These are phyloP conservation scores for Cutaneotrichosporon cutaneum DNA, from an alignment of 1,284 basidiomycete genomes.

Conservation along the genomic window DNA sequence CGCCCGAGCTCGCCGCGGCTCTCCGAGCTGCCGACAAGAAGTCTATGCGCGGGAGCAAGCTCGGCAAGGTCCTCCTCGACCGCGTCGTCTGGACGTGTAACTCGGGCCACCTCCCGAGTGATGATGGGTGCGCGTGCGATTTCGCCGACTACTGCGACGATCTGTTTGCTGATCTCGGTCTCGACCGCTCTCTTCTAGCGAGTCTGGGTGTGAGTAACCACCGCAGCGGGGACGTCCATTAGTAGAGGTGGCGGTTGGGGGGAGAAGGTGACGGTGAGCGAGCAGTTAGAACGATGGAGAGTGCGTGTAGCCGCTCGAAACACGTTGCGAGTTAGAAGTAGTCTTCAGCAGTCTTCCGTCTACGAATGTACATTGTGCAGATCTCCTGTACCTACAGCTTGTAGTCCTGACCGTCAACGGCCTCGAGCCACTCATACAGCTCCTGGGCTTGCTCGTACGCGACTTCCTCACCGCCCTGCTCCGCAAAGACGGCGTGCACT, in stretches of 20 bases:
- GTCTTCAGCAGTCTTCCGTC: background rate
- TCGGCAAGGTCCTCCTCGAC: constrained; percentile 3
- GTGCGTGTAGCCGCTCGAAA: background rate
- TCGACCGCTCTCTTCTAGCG: background rate
- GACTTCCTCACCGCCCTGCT: constrained; percentile 57
- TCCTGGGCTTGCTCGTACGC: constrained; percentile 26
- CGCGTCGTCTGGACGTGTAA: constrained; percentile 3
- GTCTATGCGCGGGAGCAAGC: background rate
- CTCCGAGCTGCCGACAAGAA: background rate
- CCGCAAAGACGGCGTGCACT: constrained; percentile 59
- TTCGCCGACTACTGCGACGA: background rate
- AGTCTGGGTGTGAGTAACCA: background rate
- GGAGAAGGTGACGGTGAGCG: no score
- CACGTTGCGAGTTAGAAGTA: background rate
- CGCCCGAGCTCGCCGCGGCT: constrained; percentile 1
- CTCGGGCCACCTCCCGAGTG: background rate
- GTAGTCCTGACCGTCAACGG: constrained; percentile 23
- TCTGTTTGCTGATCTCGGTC: background rate
- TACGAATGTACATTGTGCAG: background rate
- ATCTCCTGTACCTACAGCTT: constrained; percentile 15
- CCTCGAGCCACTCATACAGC: constrained; percentile 30
- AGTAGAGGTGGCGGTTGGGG: no score
- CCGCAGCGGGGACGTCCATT: background rate
- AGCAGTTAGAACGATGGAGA: background rate
- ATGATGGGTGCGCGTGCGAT: background rate